Conservation (phyloP, 2,329 filamentous ascomycete genomes). For the Botrytis fabae region DNA sequence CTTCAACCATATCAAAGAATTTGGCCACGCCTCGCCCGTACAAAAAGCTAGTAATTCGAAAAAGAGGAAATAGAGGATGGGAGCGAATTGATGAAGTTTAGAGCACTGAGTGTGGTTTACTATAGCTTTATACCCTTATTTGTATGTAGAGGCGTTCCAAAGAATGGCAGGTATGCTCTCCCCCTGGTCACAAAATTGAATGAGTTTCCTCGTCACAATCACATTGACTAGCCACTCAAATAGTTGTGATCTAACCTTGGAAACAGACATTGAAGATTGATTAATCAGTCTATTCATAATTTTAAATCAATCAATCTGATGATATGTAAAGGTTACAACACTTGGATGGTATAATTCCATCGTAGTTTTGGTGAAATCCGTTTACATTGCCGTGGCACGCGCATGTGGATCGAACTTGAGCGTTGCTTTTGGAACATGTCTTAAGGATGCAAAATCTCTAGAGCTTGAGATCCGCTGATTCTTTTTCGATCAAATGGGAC, state of each 20-base stretch:
- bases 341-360: not conserved
- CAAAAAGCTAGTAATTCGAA: conserved; percentile 33
- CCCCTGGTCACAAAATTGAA: not conserved
- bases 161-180: not conserved
- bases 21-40: conserved; percentile 54
- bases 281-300: not conserved
- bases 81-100: not conserved
- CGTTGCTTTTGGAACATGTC: not conserved
- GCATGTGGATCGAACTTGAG: not conserved
- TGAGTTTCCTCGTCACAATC: not conserved
- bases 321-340: not conserved
- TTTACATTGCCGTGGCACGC: not conserved
- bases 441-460: too few species aligned
- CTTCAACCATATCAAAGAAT: conserved; percentile 61
- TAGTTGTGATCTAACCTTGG: not conserved
- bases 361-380: not conserved
- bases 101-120: conserved; percentile 7
- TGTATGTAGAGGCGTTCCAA: conserved; percentile 22
- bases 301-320: not conserved
- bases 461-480: not conserved
- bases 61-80: conserved; percentile 27
- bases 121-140: conserved; percentile 20
- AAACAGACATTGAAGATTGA: not conserved
- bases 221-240: not conserved
- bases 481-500: not conserved